phyloP scores from a whole-genome alignment of 2,329 filamentous ascomycete species.

The Exophiala oligosperma region DNA sequence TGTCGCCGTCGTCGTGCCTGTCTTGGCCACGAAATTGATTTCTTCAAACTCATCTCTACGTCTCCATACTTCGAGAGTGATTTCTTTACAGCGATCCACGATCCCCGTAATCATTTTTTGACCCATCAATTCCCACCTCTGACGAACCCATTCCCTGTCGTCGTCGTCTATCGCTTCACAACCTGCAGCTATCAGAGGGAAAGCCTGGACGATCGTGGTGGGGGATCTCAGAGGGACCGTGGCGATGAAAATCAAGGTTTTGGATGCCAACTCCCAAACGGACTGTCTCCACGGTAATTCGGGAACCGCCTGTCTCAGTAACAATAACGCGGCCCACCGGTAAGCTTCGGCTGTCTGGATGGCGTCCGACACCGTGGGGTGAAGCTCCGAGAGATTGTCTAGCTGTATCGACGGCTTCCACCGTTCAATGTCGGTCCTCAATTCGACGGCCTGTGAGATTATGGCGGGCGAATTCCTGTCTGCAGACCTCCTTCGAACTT shows the following conservation, averaged over 20 bases:
- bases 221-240: conserved; percentile 63
- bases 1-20: not conserved
- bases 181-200: conserved; percentile 65
- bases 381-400: conserved; percentile 61
- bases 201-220: conserved; percentile 67
- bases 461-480: conserved; percentile 57
- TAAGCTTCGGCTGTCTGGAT: conserved; percentile 67
- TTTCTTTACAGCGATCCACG: conserved; percentile 63
- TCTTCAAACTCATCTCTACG: conserved; percentile 56
- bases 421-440: conserved; percentile 59
- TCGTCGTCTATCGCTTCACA: conserved; percentile 62
- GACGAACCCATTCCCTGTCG: conserved; percentile 63
- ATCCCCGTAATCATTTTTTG: conserved; percentile 65
- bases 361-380: conserved; percentile 60
- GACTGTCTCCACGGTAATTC: conserved; percentile 63
- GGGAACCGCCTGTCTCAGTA: conserved; percentile 66
- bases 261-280: conserved; percentile 56
- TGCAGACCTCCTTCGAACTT: conserved; percentile 50
- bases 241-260: conserved; percentile 60
- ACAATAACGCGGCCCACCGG: conserved; percentile 64
- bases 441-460: conserved; percentile 60
- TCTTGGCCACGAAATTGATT: not conserved
- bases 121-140: conserved; percentile 62
- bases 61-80: conserved; percentile 65
- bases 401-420: conserved; percentile 58